These are phyloP conservation scores for Aspergillus novoparasiticus DNA, from an alignment of 2,329 filamentous ascomycete genomes.

Conservation along the genomic window DNA sequence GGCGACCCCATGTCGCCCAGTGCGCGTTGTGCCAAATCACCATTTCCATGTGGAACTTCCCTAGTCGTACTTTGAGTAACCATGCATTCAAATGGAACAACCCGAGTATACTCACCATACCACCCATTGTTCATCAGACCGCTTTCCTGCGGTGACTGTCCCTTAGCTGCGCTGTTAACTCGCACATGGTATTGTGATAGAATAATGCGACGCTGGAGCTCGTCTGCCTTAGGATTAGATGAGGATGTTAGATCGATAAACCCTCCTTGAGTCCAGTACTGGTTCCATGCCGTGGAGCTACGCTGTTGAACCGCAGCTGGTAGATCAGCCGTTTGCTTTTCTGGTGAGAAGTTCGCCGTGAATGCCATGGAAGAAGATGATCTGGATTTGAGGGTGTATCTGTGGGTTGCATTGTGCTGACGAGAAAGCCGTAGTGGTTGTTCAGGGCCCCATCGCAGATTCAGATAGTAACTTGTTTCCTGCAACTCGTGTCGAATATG, in stretches of 20 bases:
- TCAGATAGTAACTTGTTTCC: conserved; percentile 14
- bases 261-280: conserved; percentile 16
- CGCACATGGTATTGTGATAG: conserved; percentile 20
- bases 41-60: conserved; percentile 24
- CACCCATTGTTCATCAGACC: conserved; percentile 22
- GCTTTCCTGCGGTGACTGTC: conserved; percentile 19
- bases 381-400: conserved; percentile 5
- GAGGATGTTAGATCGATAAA: conserved; percentile 18
- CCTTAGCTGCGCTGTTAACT: conserved; percentile 16
- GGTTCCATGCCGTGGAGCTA: conserved; percentile 10
- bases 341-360: conserved; percentile 12
- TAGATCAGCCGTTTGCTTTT: background rate
- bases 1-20: conserved; percentile 20
- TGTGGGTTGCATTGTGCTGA: conserved; percentile 8
- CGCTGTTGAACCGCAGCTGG: background rate
- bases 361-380: conserved; percentile 7
- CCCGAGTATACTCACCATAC: conserved; percentile 12
- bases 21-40: conserved; percentile 21
- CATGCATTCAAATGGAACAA: background rate
- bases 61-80: background rate
- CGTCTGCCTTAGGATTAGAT: conserved; percentile 13
- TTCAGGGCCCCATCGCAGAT: conserved; percentile 12
- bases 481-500: conserved; percentile 15
- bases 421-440: conserved; percentile 2
- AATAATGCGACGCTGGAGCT: conserved; percentile 19